Base-by-base conservation (phyloP, 768 basidiomycete species). In the Collybia nuda region DNA sequence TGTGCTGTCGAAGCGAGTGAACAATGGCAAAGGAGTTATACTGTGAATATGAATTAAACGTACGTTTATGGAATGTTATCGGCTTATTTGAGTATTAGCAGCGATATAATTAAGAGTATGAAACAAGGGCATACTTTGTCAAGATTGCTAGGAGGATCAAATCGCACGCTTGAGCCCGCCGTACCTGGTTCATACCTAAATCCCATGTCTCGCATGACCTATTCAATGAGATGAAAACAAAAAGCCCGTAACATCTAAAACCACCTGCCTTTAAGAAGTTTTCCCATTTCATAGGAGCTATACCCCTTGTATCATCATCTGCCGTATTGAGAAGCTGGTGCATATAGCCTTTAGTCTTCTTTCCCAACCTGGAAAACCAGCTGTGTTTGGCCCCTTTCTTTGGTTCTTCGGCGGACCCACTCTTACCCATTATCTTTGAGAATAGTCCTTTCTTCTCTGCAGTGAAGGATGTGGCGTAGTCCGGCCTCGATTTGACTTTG, bases 191-290 rank as follows among this genome's bases (percentile, higher is more conserved):
- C 82, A 56, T 84, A 85, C 2, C 68, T 67, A 65, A 92, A 92
- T 29, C 89, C 89, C 80, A 92, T 83, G 41, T 86, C 86, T 32
- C 73, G 68, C 88, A 92, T 88, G 32, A 88, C 67, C 89, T 90
- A 56, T 12, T 46, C 44, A 39, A 28, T 48, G 47, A 36, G 7
- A 49, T 47, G 7, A 35, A 32, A 23, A 35, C 24, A 32, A 21
- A 1, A 38, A 28, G 14, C 39, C 47, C 18, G 7, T 5, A 50
- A 8, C 9, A 23, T 21, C 6, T 47, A 15, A 44, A 40, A 18
- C 37, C 24, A 47, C 68, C 43, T 50, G 87, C 90, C 74, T 82
- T 86, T 28, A 90, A 62, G 62, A 93, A 90, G 50, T 80, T 70
- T 29, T 91, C 86, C 90, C 90, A 91, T 53, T 85, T 85, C 84